phyloP scores from a whole-genome alignment of 2,329 filamentous ascomycete genomes.

The Neophaeococcomyces mojaviensis region DNA sequence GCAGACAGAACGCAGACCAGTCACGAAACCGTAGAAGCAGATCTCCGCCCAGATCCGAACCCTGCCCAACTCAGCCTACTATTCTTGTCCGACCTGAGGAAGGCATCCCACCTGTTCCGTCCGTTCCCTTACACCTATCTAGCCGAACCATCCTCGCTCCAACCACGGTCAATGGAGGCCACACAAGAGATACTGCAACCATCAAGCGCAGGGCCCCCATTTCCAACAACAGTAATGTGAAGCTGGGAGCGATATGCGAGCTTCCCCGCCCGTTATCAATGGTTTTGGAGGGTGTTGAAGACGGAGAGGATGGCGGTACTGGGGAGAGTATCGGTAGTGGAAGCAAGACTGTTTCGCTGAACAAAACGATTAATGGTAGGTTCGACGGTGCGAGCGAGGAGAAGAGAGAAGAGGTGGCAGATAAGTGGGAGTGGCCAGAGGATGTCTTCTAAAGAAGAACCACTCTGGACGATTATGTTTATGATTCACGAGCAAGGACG shows the following conservation, averaged over 20 bases:
- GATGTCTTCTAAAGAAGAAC: constrained; percentile 23
- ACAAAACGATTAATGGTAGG: constrained; percentile 10
- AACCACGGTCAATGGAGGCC: too few species aligned
- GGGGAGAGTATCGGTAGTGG: constrained; percentile 2
- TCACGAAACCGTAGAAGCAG: background rate
- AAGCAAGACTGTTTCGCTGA: constrained; percentile 9
- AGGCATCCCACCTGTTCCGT: too few species aligned
- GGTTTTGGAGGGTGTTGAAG: constrained; percentile 21
- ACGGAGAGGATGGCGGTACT: constrained; percentile 1
- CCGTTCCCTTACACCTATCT: too few species aligned
- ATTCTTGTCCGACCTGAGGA: too few species aligned
- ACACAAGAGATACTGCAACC: background rate
- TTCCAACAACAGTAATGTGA: background rate
- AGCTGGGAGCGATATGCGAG: background rate
- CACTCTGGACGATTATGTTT: too few species aligned
- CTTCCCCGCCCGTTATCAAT: constrained; percentile 18
- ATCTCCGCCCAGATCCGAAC: too few species aligned
- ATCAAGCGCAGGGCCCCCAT: background rate
- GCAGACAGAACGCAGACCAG: background rate
- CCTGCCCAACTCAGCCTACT: too few species aligned
- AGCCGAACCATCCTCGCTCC: too few species aligned
- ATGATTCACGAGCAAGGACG: too few species aligned
- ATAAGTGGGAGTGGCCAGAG: constrained; percentile 23
- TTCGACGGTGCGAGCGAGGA: background rate
- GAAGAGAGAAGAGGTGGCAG: background rate